phyloP scores from a whole-genome alignment of 768 basidiomycete genomes.

The Kwoniella mangroviensis region DNA sequence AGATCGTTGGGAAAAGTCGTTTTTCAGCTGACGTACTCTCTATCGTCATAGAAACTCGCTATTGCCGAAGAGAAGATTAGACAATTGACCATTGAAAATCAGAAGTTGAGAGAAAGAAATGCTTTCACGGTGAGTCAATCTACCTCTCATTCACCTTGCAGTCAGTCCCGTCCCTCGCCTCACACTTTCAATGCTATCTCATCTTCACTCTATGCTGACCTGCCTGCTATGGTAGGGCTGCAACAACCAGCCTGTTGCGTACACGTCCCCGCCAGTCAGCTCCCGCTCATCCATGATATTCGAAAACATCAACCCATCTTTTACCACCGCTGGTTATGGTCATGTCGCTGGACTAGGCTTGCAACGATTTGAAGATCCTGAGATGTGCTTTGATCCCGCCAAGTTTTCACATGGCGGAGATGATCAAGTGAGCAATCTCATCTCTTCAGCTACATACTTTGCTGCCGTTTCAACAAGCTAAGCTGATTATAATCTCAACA shows the following conservation, averaged over 20 bases:
- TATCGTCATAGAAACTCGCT: constrained; percentile 22
- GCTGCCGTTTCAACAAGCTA: too few species aligned
- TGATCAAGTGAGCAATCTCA: not conserved
- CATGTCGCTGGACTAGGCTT: constrained; percentile 18
- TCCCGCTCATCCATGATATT: constrained; percentile 19
- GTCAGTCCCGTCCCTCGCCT: not conserved
- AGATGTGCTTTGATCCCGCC: constrained; percentile 6
- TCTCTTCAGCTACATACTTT: too few species aligned
- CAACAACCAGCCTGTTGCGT: not conserved
- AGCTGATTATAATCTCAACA: not conserved
- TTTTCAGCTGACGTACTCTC: not conserved
- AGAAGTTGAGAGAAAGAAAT: constrained; percentile 25
- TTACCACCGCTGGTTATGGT: constrained; percentile 9
- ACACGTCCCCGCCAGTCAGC: constrained; percentile 5
- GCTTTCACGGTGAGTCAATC: constrained; percentile 4
- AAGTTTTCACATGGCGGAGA: not conserved
- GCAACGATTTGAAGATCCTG: constrained; percentile 23
- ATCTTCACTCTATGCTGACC: too few species aligned
- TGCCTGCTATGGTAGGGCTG: not conserved
- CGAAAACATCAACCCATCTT: constrained; percentile 19
- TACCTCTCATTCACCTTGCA: not conserved
- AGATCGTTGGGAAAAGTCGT: not conserved
- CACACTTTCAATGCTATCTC: not conserved
- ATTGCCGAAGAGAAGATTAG: constrained; percentile 31
- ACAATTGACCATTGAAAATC: constrained; percentile 40